A percentile compares a stretch with the other conserved stretches of the same genome.
phyloP scores from a whole-genome alignment of 371 early-diverging fungal species.

The Rhizopus sp. region DNA sequence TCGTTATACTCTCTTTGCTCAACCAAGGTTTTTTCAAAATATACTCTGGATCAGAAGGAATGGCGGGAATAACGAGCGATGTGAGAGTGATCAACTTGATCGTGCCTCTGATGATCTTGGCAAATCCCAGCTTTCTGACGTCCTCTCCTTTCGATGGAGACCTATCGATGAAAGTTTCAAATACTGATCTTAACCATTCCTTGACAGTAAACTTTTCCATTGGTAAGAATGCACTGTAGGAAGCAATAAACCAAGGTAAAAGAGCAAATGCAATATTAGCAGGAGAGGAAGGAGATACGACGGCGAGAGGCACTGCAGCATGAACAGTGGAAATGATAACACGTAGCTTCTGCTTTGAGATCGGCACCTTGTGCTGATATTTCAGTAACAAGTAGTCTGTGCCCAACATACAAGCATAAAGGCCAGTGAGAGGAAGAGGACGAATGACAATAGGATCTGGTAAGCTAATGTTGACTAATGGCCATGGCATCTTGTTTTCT shows the following conservation, averaged over 20 bases:
- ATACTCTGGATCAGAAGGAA: conserved; percentile 21
- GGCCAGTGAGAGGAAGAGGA: conserved; percentile 13
- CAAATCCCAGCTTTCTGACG: conserved; percentile 11
- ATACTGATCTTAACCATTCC: conserved; percentile 23
- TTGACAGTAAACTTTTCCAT: conserved; percentile 10
- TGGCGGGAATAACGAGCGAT: conserved; percentile 17
- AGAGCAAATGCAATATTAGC: conserved; percentile 35
- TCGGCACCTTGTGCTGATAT: conserved; percentile 6
- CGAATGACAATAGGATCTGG: conserved; percentile 20
- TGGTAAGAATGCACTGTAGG: conserved; percentile 32
- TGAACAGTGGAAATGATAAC: conserved; percentile 12
- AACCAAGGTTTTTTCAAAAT: conserved; percentile 19
- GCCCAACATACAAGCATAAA: conserved; percentile 25
- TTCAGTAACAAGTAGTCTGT: conserved; percentile 17
- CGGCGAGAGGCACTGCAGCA: conserved; percentile 13
- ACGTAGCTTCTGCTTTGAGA: conserved; percentile 7
- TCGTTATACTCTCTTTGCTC: conserved; percentile 10
- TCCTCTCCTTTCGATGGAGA: not conserved
- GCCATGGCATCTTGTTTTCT: conserved; percentile 6
- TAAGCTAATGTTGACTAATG: conserved; percentile 11
- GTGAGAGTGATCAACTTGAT: conserved; percentile 17
- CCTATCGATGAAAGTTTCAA: conserved; percentile 21
- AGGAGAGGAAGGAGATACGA: conserved; percentile 18
- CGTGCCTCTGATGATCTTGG: conserved; percentile 22
- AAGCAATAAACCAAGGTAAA: conserved; percentile 34